phyloP scores from a whole-genome alignment of 2,329 filamentous ascomycete species.

The Capronia americana region DNA sequence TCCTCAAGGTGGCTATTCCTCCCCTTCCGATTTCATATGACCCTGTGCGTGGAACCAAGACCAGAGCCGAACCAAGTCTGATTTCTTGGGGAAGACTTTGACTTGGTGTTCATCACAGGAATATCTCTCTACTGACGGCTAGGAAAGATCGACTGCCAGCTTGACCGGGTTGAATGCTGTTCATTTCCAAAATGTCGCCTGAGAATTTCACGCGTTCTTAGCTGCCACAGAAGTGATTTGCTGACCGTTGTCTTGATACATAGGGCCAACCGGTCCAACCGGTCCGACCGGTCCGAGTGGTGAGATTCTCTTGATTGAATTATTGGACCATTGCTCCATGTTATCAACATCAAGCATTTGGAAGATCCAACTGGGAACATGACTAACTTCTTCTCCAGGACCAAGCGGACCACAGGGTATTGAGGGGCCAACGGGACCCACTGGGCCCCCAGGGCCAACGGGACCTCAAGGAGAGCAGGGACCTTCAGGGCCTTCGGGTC shows the following conservation, averaged over 20 bases:
- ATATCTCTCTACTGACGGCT: neutral
- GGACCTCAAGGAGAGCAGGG: neutral
- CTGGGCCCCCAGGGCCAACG: neutral
- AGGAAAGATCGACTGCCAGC: neutral
- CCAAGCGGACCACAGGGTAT: neutral
- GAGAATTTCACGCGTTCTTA: neutral
- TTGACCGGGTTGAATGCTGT: neutral
- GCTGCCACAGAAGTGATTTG: neutral
- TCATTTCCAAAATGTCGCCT: neutral
- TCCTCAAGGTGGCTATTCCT: neutral
- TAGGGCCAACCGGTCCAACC: neutral
- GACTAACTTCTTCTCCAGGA: neutral
- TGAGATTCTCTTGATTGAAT: neutral
- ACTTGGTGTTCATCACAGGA: neutral
- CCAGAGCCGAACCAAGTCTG: neutral
- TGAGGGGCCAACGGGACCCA: too few relatives aligned
- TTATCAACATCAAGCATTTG: neutral
- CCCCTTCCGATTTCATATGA: neutral
- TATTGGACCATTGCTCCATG: neutral
- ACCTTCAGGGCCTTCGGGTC: too few relatives aligned
- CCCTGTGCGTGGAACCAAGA: neutral
- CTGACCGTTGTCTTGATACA: neutral
- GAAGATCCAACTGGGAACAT: neutral
- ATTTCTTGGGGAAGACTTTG: neutral
- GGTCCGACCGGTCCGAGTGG: neutral